These are phyloP conservation scores for Teunomyces aglyptinius DNA, from an alignment of 805 yeast genomes.

Conservation along the genomic window DNA sequence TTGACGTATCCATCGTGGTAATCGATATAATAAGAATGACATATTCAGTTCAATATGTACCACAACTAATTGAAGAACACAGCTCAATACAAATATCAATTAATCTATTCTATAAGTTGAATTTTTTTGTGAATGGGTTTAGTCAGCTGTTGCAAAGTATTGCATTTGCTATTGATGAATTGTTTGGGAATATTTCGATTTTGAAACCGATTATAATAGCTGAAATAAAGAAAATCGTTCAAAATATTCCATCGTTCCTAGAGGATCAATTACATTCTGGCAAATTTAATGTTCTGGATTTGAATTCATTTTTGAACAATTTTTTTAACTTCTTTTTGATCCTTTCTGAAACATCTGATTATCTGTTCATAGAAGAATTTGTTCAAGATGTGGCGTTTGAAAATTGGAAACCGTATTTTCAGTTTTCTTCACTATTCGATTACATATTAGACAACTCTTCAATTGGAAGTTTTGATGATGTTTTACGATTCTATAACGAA, in stretches of 20 bases:
- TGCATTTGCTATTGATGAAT: not conserved
- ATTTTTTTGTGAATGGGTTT: not conserved
- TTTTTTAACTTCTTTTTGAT: not conserved
- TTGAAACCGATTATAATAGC: not conserved
- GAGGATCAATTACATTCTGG: not conserved
- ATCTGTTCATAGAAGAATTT: not conserved
- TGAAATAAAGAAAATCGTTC: not conserved
- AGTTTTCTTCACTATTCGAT: not conserved
- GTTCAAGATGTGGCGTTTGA: not conserved
- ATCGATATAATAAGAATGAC: not conserved
- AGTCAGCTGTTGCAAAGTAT: not conserved
- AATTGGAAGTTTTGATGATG: not conserved
- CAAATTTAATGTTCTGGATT: not conserved
- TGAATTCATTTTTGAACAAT: not conserved
- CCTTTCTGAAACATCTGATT: not conserved
- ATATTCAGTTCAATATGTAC: not conserved
- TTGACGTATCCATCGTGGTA: not conserved
- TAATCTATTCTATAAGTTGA: not conserved
- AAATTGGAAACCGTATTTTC: not conserved
- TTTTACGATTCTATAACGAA: not conserved
- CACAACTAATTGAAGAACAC: not conserved
- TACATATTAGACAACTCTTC: not conserved
- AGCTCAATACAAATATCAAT: not conserved
- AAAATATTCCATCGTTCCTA: not conserved
- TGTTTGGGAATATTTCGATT: not conserved